phyloP scores from a whole-genome alignment of 768 basidiomycete species.

The Psilocybe cubensis region DNA sequence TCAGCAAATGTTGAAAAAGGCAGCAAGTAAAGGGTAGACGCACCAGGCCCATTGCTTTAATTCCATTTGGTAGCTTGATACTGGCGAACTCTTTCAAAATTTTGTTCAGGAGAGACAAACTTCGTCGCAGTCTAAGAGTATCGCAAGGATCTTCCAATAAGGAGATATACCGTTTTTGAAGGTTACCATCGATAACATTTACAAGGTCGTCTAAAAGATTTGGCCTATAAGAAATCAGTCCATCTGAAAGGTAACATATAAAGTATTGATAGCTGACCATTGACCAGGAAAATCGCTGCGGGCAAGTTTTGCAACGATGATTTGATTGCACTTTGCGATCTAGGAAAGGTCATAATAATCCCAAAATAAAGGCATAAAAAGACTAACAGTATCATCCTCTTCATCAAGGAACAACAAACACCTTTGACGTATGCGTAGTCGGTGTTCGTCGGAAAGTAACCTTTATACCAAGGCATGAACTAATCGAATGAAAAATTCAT shows the following conservation, averaged over 20 bases:
- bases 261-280: slow-evolving; percentile 52
- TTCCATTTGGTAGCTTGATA: slow-evolving; percentile 71
- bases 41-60: slow-evolving; percentile 70
- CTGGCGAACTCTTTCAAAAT: slow-evolving; percentile 72
- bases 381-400: slow-evolving; percentile 69
- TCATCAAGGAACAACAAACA: slow-evolving; percentile 75
- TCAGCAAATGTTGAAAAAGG: not conserved
- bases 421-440: slow-evolving; percentile 63
- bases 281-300: slow-evolving; percentile 73
- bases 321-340: slow-evolving; percentile 81
- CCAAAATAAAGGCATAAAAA: not conserved
- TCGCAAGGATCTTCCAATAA: slow-evolving; percentile 44
- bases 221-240: slow-evolving; percentile 48
- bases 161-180: slow-evolving; percentile 52
- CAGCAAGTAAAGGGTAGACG: slow-evolving; percentile 15
- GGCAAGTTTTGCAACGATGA: slow-evolving; percentile 77
- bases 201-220: slow-evolving; percentile 59
- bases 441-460: slow-evolving; percentile 70
- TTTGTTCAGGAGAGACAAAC: slow-evolving; percentile 64
- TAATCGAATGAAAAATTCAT: not conserved
- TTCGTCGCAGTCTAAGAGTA: slow-evolving; percentile 57
- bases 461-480: slow-evolving; percentile 39
- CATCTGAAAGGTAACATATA: not conserved
- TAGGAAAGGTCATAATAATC: slow-evolving; percentile 30
- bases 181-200: slow-evolving; percentile 52